Conservation (phyloP, 1,284 basidiomycete species). For the Naganishia sp. region DNA sequence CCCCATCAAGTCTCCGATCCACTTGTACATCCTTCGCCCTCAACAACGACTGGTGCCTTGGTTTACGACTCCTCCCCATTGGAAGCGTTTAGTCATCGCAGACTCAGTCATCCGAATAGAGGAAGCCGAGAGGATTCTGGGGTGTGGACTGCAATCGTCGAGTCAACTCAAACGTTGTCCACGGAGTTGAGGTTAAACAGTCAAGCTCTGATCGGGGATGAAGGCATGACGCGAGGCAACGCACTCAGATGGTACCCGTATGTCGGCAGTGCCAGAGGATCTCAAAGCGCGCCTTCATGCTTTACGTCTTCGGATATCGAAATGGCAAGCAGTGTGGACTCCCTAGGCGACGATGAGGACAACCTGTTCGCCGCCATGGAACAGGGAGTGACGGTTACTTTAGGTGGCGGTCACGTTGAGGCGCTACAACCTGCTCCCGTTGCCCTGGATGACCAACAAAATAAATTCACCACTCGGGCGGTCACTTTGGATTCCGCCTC, state of each 20-base stretch:
- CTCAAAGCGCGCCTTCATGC: not conserved
- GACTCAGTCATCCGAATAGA: no score
- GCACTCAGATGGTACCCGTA: not conserved
- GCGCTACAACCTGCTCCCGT: no score
- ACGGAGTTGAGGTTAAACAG: not conserved
- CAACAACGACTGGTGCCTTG: constrained; percentile 1
- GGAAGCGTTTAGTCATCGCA: not conserved
- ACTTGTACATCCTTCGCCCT: constrained; percentile 2
- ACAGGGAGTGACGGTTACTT: constrained; percentile 4
- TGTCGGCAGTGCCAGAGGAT: not conserved
- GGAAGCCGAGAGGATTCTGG: no score
- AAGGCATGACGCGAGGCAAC: not conserved
- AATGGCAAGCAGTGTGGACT: constrained; percentile 17
- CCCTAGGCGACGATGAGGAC: not conserved
- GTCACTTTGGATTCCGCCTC: not conserved
- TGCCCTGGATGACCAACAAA: no score
- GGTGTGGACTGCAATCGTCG: no score
- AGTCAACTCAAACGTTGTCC: not conserved
- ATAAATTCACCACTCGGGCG: no score
- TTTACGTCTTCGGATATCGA: constrained; percentile 20
- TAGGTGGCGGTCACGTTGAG: not conserved
- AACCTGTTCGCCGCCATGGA: not conserved
- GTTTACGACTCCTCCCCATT: not conserved
- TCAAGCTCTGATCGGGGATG: not conserved
- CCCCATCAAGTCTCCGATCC: not conserved